These are phyloP conservation scores for Talaromyces sp. DNA, from an alignment of 2,329 filamentous ascomycete genomes.

Conservation along the genomic window DNA sequence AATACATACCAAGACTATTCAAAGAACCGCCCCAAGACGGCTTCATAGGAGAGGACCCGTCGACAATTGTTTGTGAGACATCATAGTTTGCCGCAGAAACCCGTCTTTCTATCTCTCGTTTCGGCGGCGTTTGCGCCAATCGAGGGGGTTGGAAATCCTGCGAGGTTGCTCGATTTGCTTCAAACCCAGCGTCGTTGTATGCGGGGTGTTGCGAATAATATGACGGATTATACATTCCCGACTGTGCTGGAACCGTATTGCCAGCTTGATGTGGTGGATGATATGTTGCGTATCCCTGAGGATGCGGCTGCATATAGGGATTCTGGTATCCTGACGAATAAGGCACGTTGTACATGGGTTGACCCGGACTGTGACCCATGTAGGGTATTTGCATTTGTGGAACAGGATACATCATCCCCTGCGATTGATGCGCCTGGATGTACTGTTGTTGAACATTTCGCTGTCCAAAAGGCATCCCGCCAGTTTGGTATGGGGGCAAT, in stretches of 20 bases:
- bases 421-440: constrained; percentile 16
- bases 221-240: constrained; percentile 16
- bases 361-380: constrained; percentile 12
- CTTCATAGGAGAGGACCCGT: constrained; percentile 28
- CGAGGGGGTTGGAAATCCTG: constrained; percentile 7
- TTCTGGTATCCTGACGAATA: constrained; percentile 22
- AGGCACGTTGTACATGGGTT: constrained; percentile 19
- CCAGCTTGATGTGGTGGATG: constrained; percentile 13
- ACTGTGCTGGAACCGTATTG: constrained; percentile 15
- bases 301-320: constrained; percentile 21
- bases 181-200: constrained; percentile 18
- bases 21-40: constrained; percentile 9
- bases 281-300: constrained; percentile 21
- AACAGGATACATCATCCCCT: constrained; percentile 26
- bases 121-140: constrained; percentile 25
- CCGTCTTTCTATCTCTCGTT: constrained; percentile 13
- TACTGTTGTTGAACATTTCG: constrained; percentile 23
- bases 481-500: constrained; percentile 18
- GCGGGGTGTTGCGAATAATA: constrained; percentile 21
- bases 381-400: constrained; percentile 14
- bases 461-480: constrained; percentile 19
- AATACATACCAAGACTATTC: not conserved
- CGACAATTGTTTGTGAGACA: constrained; percentile 32
- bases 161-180: constrained; percentile 12
- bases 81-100: constrained; percentile 20